A percentile compares a stretch with the other conserved stretches of the same genome.
Evolutionary conservation across 2,329 filamentous ascomycete genomes (phyloP).

Genomic region (Blumeria hordei): DNA sequence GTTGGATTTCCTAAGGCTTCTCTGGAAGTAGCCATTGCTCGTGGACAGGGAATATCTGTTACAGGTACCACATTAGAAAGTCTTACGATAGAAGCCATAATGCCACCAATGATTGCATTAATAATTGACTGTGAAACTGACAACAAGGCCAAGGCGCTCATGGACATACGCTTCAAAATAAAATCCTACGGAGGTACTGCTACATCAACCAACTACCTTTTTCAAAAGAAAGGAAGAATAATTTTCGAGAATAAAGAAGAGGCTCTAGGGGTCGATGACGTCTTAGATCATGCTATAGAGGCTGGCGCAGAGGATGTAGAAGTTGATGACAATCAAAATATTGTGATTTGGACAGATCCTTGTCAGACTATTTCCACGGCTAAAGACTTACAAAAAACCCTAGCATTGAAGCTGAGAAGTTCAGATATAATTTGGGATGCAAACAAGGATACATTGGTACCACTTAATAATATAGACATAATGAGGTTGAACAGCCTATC

Average conservation of each 20-base stretch:
- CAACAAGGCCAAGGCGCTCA: slow-evolving; percentile 46
- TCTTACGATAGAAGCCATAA: slow-evolving; percentile 55
- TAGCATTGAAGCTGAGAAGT: slow-evolving; percentile 43
- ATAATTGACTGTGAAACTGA: slow-evolving; percentile 76
- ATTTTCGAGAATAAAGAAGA: slow-evolving; percentile 36
- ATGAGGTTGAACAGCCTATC: slow-evolving; percentile 31
- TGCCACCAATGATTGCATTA: slow-evolving; percentile 51
- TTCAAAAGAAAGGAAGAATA: slow-evolving; percentile 55
- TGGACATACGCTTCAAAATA: slow-evolving; percentile 46
- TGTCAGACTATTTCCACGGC: slow-evolving; percentile 38
- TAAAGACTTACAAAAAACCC: slow-evolving; percentile 33
- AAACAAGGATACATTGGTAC: slow-evolving; percentile 53
- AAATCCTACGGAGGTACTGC: slow-evolving; percentile 46
- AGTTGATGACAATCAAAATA: slow-evolving; percentile 38
- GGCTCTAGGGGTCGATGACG: slow-evolving; percentile 32
- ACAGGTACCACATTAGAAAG: slow-evolving; percentile 54
- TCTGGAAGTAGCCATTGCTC: slow-evolving; percentile 68
- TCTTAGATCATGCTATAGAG: slow-evolving; percentile 63
- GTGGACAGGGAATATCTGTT: slow-evolving; percentile 63
- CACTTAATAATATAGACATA: slow-evolving; percentile 25
- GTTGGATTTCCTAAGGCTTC: slow-evolving; percentile 60
- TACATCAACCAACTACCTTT: slow-evolving; percentile 62
- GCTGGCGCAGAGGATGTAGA: slow-evolving; percentile 57
- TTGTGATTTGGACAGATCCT: slow-evolving; percentile 49
- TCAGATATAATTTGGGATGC: slow-evolving; percentile 69